Evolutionary conservation across 495 filamentous ascomycete species (phyloP), one percentile per base, ranked within the genome.

Genomic region (Pyronema domesticum): DNA sequence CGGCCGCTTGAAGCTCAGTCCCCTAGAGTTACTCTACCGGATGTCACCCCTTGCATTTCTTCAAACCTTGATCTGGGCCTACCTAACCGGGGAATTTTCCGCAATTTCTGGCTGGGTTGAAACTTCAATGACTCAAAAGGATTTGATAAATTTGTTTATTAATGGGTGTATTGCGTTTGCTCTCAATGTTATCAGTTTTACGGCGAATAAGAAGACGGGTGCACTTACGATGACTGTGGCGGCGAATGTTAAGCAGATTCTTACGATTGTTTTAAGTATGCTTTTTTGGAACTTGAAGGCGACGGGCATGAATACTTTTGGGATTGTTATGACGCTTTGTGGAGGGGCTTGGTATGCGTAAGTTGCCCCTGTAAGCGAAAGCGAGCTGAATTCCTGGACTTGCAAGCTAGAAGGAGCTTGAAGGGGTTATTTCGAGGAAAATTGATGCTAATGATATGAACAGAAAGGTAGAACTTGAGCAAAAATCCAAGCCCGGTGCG

Each of bases 171-270:
- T 78, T 3, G 76, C 76, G 6, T 75, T 79, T 49, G 53, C 69
- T 3, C 69, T 79, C 4, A 79, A 79, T 56, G 63, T 78, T 42
- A 65, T 70, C 53, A 75, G 71, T 3, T 78, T 79, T 62, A 69
- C 71, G 30, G 72, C 77, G 17, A 79, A 79, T 58, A 76, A 76
- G 59, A 65, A 72, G 19, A 71, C 74, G 4, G 76, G 76, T 7
- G 76, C 76, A 6, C 56, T 79, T 55, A 78, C 73, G 7, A 76
- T 79, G 67, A 72, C 76, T 1, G 75, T 79, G 5, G 73, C 70
- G 18, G 77, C 71, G 35, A 79, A 79, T 51, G 63, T 78, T 46
- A 78, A 79, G 68, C 76, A 79, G 65, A 73, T 70, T 52, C 55
- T 80, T 43, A 78, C 76, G 1, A 72, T 80, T n/a, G 50, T 75